Base-by-base conservation (phyloP, 179 eudicot genomes). In the Carnegiea gigantea region DNA sequence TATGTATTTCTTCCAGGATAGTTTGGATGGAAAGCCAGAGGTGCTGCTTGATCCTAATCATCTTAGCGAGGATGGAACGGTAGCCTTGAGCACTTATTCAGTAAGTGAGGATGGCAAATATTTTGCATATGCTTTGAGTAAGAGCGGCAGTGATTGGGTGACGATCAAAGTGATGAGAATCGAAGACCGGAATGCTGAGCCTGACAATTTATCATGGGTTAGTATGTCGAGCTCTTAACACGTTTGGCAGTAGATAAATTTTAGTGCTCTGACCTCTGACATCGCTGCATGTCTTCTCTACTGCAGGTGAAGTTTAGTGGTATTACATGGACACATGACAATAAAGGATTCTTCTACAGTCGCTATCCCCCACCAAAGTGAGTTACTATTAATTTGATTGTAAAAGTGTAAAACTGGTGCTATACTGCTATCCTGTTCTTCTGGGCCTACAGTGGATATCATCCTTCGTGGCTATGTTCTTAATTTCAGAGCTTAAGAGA, bases 101-200 rank as follows among this genome's bases (percentile, higher is more conserved):
- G 92, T 93, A 40, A 96, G 99, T 48, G 94, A 96, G 88, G 98
- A 96, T 89, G 98, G 95, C 30, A 93, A 93, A 82, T 92, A 88
- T 85, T 82, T 96, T 83, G 98, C 94, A 4, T 96, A 96, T 86
- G 95, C 88, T 65, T 90, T 92, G 84, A 93, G 99, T 89, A 85
- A 91, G 43, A 96, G 97, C 85, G 99, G 99, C 62, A 96, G 99
- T 84, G 99, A 96, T 83, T 96, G 99, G 99, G 92, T 96, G 44
- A 93, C 95, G 21, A 89, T 96, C 72, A 94, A 93, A 89, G 97
- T 94, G 54, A 92, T 91, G 94, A 84, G 82, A 65, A 79, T 94
- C 80, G 97, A 94, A 36, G 95, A 91, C 74, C 92, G 82, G 82
- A 82, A 21, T 12, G 86, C 86, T 46, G 92, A 90, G 89, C 88